Evolutionary conservation across 805 yeast genomes (phyloP).

Genomic region (Candida hispaniensis): DNA sequence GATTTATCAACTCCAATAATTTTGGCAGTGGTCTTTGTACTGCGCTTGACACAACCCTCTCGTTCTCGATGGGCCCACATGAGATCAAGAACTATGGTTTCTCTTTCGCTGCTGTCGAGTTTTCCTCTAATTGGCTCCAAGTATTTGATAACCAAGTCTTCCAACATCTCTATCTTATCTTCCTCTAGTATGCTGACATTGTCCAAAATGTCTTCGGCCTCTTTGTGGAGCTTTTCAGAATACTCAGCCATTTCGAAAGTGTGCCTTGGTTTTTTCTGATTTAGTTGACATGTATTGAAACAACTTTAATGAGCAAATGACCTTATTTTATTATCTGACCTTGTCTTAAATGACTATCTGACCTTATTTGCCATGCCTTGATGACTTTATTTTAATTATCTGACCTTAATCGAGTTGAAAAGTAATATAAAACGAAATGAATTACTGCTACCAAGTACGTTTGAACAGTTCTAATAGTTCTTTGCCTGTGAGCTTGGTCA

Average conservation of each 20-base stretch:
- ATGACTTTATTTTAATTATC: no score
- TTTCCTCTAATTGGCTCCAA: constrained; percentile 18
- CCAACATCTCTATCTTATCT: constrained; percentile 33
- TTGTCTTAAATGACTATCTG: no score
- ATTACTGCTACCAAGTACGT: no score
- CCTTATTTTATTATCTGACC: no score
- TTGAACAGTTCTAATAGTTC: no score
- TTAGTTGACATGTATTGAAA: no score
- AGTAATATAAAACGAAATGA: no score
- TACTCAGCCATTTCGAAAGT: background rate
- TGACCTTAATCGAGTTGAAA: no score
- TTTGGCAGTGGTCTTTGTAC: constrained; percentile 3
- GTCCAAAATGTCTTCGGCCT: constrained; percentile 30
- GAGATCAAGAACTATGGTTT: constrained; percentile 33
- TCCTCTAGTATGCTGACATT: constrained; percentile 30
- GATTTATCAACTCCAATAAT: constrained; percentile 12
- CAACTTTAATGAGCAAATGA: constrained; percentile 1
- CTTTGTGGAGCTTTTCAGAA: constrained; percentile 20
- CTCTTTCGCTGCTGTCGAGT: constrained; percentile 24
- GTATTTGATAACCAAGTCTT: constrained; percentile 27
- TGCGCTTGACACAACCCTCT: constrained; percentile 16
- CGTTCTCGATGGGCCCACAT: constrained; percentile 34
- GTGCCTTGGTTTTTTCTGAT: background rate
- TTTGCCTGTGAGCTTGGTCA: no score
- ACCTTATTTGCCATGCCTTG: no score